A percentile compares a stretch with the other conserved stretches of the same genome.
Evolutionary conservation across 2,329 filamentous ascomycete genomes (phyloP).

Genomic region (Monilinia vaccinii-corymbosi): DNA sequence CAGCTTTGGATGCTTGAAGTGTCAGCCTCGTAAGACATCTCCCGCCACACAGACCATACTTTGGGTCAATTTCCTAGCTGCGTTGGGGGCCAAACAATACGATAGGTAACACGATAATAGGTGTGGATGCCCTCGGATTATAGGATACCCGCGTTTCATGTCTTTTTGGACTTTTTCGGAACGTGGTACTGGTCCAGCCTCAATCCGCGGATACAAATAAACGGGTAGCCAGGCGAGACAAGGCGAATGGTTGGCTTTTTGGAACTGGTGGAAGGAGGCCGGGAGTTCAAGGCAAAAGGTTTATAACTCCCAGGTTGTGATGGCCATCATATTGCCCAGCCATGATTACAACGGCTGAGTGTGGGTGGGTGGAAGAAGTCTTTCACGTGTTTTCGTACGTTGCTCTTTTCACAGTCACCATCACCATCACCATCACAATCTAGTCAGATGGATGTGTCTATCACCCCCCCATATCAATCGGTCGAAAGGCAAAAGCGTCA

Average conservation of each 20-base stretch:
- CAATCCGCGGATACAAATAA: conserved; percentile 2
- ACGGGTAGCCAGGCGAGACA: neutral
- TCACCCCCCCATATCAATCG: neutral
- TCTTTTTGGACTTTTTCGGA: neutral
- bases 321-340: neutral
- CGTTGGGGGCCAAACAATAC: neutral
- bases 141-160: conserved; percentile 2
- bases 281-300: neutral
- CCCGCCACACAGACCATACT: neutral
- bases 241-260: neutral
- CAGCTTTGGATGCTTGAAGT: conserved; percentile 4
- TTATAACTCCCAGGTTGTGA: neutral
- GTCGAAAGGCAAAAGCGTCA: neutral
- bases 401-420: neutral
- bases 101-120: neutral
- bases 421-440: neutral
- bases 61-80: neutral
- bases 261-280: neutral
- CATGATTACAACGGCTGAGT: neutral
- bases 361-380: neutral
- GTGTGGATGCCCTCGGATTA: neutral
- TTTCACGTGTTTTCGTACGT: neutral
- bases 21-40: conserved; percentile 5
- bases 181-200: conserved; percentile 1
- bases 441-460: neutral